A percentile compares a stretch with the other conserved stretches of the same genome.
Conservation (phyloP, 495 filamentous ascomycete genomes). For the Aspergillus leporis region DNA sequence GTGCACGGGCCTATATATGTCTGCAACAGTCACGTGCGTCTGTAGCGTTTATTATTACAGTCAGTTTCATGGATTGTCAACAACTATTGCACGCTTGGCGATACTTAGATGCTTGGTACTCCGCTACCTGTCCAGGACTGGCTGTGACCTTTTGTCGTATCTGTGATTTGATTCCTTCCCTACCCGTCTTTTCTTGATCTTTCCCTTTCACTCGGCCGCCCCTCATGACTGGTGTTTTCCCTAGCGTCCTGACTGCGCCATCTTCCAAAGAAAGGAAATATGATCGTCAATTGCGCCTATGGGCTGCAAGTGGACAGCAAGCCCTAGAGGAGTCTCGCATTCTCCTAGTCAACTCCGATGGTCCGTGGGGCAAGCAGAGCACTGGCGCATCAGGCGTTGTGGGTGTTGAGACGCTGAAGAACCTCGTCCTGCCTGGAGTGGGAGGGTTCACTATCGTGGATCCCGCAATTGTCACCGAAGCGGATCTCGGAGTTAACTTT, state of each 20-base stretch:
- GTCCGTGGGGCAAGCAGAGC: conserved; percentile 36
- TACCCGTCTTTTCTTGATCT: neutral
- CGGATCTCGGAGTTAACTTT: conserved; percentile 94
- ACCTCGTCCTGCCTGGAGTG: conserved; percentile 89
- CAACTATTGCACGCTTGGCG: neutral
- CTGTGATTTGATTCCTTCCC: neutral
- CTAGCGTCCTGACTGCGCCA: conserved; percentile 51
- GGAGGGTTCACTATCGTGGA: conserved; percentile 95
- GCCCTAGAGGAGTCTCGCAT: conserved; percentile 89
- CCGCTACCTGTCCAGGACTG: neutral
- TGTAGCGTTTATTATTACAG: neutral
- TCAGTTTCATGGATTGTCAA: neutral
- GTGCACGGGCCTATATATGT: neutral
- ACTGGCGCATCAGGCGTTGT: conserved; percentile 69
- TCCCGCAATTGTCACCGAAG: conserved; percentile 69
- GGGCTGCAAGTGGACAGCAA: conserved; percentile 89
- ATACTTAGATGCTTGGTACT: neutral
- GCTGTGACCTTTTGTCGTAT: neutral
- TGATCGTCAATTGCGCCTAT: conserved; percentile 91
- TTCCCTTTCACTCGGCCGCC: conserved; percentile 1
- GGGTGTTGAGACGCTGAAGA: conserved; percentile 93
- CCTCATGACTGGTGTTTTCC: conserved; percentile 43
- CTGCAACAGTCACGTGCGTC: neutral
- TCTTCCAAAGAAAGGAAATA: conserved; percentile 92
- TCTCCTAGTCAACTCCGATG: conserved; percentile 75